phyloP scores from a whole-genome alignment of 306 rosid species.

The Luffa aegyptiaca region DNA sequence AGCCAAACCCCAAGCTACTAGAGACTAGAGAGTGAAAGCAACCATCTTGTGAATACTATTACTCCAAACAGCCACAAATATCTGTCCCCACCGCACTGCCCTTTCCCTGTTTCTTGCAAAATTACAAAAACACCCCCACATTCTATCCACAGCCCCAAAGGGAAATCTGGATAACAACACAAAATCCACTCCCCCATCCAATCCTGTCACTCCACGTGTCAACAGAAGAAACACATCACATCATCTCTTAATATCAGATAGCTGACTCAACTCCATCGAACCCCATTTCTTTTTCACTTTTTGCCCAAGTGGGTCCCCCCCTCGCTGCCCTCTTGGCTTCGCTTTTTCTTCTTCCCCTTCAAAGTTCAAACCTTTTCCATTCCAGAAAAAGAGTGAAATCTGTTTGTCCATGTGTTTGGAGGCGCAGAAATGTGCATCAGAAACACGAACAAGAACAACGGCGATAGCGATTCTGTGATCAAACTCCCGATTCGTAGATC shows the following conservation, averaged over 20 bases:
- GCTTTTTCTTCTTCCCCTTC: background rate
- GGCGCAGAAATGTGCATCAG: background rate
- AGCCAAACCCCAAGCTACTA: background rate
- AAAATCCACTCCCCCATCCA: conserved; percentile 42
- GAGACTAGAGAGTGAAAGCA: background rate
- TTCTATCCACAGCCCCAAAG: conserved; percentile 18
- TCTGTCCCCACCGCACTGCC: too few species aligned
- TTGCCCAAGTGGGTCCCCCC: background rate
- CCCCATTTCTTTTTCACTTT: background rate
- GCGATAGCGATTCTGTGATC: background rate
- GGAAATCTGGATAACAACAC: conserved; percentile 75
- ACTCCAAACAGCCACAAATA: background rate
- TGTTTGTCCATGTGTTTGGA: background rate
- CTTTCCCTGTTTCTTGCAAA: background rate
- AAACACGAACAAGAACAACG: background rate
- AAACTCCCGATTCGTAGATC: conserved; percentile 23
- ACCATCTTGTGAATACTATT: conserved; percentile 4
- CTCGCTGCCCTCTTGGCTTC: background rate
- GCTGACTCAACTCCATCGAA: background rate
- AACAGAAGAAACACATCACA: conserved; percentile 18
- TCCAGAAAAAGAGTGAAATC: background rate
- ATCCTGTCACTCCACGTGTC: conserved; percentile 28
- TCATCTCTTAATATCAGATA: conserved; percentile 12
- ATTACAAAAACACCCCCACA: conserved; percentile 7
- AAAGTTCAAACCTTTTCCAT: background rate